Base-by-base conservation (phyloP, 1,284 basidiomycete species). In the Hemileia vastatrix region DNA sequence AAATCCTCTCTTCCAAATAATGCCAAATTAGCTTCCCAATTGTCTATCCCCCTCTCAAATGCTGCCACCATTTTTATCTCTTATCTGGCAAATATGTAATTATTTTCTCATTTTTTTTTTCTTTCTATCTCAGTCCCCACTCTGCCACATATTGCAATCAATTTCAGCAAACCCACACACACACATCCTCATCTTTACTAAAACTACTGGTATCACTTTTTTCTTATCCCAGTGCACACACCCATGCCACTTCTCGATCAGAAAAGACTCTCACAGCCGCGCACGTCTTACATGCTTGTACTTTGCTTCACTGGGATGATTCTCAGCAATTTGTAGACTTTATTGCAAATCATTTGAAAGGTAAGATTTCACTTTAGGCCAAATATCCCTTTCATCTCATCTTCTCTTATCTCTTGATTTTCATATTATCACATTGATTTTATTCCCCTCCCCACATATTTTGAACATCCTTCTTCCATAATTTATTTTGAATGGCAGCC, bases 21-120 rank as follows among this genome's bases (percentile, higher is more conserved):
- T 47, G 54, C 54, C 51, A 61, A 61, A 44, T n/a, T 61, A n/a
- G 58, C 58, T 2, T 54, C 53, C 33, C 51, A 61, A 54, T 50
- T 61, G 1, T 52, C 58, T 2, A 32, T 61, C 2, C 51, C 58
- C 8, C 43, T 61, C 6, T 47, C 58, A 1, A 61, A 54, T 33
- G 40, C 58, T 18, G 54, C 51, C 32, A 61, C 58, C 2, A 44
- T 61, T 31, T 61, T 61, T 44, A 61, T 61, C 1, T 54, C 47
- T 47, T 61, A 61, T 48, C 27, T 61, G 4, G 58, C 48, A 15
- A 36, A 50, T 13, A 61, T 61, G 58, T 61, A 32, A 54, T 21
- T 54, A 2, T 6, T 43, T 45, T 15, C 1, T 48, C 47, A 48
- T n/a, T 21, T 48, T 15, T 21, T 48, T 21, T 21, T n/a, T 48